Conservation (phyloP, 352 stramenopile genomes). For the Pythium vanterpoolii region DNA sequence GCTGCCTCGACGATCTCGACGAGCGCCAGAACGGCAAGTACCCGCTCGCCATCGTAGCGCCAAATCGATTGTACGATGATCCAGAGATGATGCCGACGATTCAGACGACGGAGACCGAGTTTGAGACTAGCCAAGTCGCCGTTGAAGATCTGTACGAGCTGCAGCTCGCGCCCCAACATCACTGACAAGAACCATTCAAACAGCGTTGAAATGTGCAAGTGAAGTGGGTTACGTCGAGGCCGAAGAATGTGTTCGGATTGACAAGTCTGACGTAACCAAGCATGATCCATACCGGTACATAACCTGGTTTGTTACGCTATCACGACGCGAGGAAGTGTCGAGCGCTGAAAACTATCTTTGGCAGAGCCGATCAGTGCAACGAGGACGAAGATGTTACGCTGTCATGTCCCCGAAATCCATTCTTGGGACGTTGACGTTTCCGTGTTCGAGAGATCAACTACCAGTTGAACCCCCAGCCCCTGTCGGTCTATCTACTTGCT, state of each 20-base stretch:
- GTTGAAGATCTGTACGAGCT: no score
- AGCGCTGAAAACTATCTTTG: no score
- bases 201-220: no score
- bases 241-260: no score
- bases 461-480: neutral
- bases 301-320: no score
- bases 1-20: constrained; percentile 11
- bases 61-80: constrained; percentile 5
- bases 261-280: no score
- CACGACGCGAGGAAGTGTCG: no score
- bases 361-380: neutral
- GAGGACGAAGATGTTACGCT: neutral
- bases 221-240: no score
- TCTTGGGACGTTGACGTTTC: neutral
- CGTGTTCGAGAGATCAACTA: neutral
- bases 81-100: neutral
- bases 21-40: constrained; percentile 16
- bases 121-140: no score
- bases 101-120: neutral
- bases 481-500: neutral
- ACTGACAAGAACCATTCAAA: no score
- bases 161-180: no score
- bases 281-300: no score
- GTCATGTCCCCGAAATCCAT: neutral
- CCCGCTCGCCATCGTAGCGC: constrained; percentile 17